Percentiles rank a stretch among this genome's conserved stretches.
Evolutionary conservation across 1,284 basidiomycete genomes (phyloP).

Genomic region (Marasmius sp.): DNA sequence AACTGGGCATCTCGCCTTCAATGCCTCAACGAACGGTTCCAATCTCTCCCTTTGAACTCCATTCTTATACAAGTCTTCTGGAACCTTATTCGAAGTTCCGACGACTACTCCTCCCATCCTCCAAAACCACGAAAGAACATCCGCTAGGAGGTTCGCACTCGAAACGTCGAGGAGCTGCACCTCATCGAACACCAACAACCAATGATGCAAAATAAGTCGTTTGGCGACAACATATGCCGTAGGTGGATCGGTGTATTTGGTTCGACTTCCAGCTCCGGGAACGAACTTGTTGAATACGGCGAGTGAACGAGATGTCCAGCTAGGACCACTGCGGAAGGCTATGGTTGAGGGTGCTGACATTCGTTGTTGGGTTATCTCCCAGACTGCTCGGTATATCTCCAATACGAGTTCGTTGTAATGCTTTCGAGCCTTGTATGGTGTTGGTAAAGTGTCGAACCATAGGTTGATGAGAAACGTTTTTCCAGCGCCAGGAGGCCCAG

Average conservation of each 20-base stretch:
- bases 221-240: conserved; percentile 41
- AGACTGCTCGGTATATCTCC: conserved; percentile 66
- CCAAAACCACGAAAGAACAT: conserved; percentile 77
- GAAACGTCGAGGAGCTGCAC: conserved; percentile 73
- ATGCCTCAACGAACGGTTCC: conserved; percentile 62
- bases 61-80: conserved; percentile 69
- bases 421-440: conserved; percentile 59
- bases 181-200: conserved; percentile 70
- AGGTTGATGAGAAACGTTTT: conserved; percentile 73
- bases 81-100: conserved; percentile 57
- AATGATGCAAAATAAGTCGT: conserved; percentile 50
- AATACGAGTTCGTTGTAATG: conserved; percentile 73
- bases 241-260: conserved; percentile 6
- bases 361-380: conserved; percentile 52
- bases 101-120: conserved; percentile 70
- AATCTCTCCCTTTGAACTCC: conserved; percentile 67
- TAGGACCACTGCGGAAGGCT: neutral
- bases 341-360: conserved; percentile 22
- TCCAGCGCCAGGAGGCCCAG: conserved; percentile 78
- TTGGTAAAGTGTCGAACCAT: conserved; percentile 61
- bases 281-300: conserved; percentile 1
- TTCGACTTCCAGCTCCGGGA: neutral
- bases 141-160: conserved; percentile 63
- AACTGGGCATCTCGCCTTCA: conserved; percentile 64
- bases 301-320: conserved; percentile 6